phyloP scores from a whole-genome alignment of 371 early-diverging fungal genomes.

The Mortierella polycephala region DNA sequence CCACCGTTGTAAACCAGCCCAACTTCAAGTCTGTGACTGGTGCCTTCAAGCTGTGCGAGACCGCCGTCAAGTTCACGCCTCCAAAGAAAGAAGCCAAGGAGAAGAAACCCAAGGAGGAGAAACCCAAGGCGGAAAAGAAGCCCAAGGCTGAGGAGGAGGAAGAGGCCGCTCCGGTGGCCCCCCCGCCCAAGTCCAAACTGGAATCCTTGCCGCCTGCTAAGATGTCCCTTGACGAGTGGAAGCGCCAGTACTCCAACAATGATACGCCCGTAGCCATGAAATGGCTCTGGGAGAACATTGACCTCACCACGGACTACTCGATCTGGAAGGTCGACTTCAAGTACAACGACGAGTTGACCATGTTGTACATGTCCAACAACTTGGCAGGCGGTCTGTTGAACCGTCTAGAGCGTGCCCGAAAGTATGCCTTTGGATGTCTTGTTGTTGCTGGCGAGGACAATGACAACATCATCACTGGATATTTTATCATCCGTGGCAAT shows the following conservation, averaged over 20 bases:
- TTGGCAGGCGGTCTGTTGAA: slow-evolving; percentile 91
- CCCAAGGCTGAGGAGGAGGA: slow-evolving; percentile 61
- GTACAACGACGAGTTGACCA: slow-evolving; percentile 85
- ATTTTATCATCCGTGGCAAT: slow-evolving; percentile 89
- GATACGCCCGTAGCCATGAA: slow-evolving; percentile 86
- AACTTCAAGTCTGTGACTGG: slow-evolving; percentile 82
- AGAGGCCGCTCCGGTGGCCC: slow-evolving; percentile 69
- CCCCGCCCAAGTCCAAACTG: slow-evolving; percentile 90
- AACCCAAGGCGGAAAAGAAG: slow-evolving; percentile 39
- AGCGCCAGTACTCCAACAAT: slow-evolving; percentile 96
- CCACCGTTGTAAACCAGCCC: slow-evolving; percentile 80
- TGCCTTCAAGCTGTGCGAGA: slow-evolving; percentile 69
- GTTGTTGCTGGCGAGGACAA: slow-evolving; percentile 86
- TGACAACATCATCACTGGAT: slow-evolving; percentile 90
- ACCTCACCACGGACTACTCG: slow-evolving; percentile 81
- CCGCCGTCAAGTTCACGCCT: slow-evolving; percentile 58
- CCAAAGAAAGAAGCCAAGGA: slow-evolving; percentile 45
- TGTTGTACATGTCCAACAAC: slow-evolving; percentile 86
- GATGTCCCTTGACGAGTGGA: slow-evolving; percentile 90
- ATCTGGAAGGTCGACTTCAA: slow-evolving; percentile 89
- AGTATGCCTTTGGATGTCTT: slow-evolving; percentile 93
- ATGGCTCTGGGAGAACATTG: slow-evolving; percentile 93
- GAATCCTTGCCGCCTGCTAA: slow-evolving; percentile 86
- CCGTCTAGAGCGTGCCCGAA: slow-evolving; percentile 90
- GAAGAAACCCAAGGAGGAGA: slow-evolving; percentile 63